phyloP scores from a whole-genome alignment of 1,139 yeast species.

The Saccharomyces hybrid region DNA sequence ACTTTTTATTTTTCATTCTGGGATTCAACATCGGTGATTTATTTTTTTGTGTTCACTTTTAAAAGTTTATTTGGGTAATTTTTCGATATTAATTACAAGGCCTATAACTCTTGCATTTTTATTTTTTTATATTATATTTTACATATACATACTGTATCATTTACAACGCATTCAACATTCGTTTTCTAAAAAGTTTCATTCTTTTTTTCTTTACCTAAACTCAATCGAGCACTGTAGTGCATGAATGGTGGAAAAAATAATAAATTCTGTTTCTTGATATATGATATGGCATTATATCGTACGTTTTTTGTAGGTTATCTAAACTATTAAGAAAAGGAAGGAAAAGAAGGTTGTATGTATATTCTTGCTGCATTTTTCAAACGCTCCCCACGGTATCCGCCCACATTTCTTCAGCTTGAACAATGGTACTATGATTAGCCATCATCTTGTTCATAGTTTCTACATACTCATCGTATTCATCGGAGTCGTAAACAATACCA shows the following conservation, averaged over 20 bases:
- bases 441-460: slow-evolving; percentile 97
- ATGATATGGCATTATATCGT: neutral
- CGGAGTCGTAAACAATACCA: slow-evolving; percentile 92
- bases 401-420: slow-evolving; percentile 85
- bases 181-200: slow-evolving; percentile 11
- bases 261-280: neutral
- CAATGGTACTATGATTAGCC: slow-evolving; percentile 83
- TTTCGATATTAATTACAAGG: neutral
- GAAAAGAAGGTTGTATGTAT: too few relatives aligned
- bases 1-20: slow-evolving; percentile 7
- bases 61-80: slow-evolving; percentile 3
- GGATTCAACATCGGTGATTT: slow-evolving; percentile 27
- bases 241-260: too few relatives aligned
- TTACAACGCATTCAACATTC: slow-evolving; percentile 34
- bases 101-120: slow-evolving; percentile 2
- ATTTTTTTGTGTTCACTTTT: neutral
- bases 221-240: too few relatives aligned
- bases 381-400: slow-evolving; percentile 31
- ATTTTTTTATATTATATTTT: slow-evolving; percentile 10
- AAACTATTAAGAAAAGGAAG: too few relatives aligned
- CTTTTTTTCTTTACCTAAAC: too few relatives aligned
- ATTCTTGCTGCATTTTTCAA: neutral
- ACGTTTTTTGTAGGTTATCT: neutral
- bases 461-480: slow-evolving; percentile 87
- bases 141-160: slow-evolving; percentile 11